Percentiles rank a stretch among this genome's conserved stretches.
Evolutionary conservation across 2,329 filamentous ascomycete genomes (phyloP).

Genomic region (Paracoccidioides brasiliensis): DNA sequence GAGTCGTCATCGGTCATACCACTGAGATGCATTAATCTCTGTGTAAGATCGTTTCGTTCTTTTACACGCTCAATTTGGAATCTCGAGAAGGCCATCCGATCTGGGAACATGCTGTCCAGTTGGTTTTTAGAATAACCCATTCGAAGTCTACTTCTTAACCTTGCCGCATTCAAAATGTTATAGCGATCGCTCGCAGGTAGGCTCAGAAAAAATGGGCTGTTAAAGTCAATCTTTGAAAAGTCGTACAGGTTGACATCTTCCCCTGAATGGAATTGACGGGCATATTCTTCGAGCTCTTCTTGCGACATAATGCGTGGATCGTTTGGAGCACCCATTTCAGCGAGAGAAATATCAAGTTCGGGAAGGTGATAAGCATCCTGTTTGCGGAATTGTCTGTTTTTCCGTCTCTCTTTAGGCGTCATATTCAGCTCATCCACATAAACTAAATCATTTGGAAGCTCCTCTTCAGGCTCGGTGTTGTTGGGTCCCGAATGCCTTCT

Average conservation of each 20-base stretch:
- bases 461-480: slow-evolving; percentile 47
- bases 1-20: slow-evolving; percentile 71
- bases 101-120: slow-evolving; percentile 88
- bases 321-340: slow-evolving; percentile 76
- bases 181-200: slow-evolving; percentile 83
- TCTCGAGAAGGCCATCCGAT: slow-evolving; percentile 90
- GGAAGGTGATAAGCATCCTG: slow-evolving; percentile 93
- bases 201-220: slow-evolving; percentile 88
- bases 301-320: slow-evolving; percentile 95
- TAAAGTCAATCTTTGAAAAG: slow-evolving; percentile 97
- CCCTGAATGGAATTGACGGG: slow-evolving; percentile 77
- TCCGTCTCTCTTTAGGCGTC: slow-evolving; percentile 59
- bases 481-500: slow-evolving; percentile 23
- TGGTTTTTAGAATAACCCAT: slow-evolving; percentile 98
- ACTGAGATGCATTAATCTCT: slow-evolving; percentile 85
- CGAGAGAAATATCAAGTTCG: slow-evolving; percentile 63
- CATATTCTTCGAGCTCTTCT: slow-evolving; percentile 88
- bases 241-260: slow-evolving; percentile 85
- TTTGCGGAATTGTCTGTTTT: slow-evolving; percentile 69
- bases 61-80: slow-evolving; percentile 93
- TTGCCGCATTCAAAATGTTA: slow-evolving; percentile 91
- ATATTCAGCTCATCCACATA: slow-evolving; percentile 87
- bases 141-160: slow-evolving; percentile 71
- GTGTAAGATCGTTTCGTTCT: slow-evolving; percentile 88
- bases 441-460: slow-evolving; percentile 59